A percentile compares a stretch with the other conserved stretches of the same genome.
phyloP scores from a whole-genome alignment of 2,329 filamentous ascomycete genomes.

The Neonectria faginata region DNA sequence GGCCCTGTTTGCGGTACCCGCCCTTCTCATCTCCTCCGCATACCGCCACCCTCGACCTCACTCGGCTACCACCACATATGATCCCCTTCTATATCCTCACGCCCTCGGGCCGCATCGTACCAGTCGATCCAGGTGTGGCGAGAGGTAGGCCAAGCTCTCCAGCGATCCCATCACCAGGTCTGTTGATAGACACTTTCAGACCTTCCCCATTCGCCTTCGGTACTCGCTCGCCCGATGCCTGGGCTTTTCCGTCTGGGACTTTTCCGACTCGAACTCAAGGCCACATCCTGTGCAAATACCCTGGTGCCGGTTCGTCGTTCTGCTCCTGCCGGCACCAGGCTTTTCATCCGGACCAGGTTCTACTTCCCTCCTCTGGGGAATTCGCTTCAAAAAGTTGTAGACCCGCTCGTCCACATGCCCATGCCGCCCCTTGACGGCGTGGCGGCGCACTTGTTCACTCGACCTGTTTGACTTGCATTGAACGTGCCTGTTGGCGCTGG shows the following conservation, averaged over 20 bases:
- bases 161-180: conserved; percentile 5
- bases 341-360: conserved; percentile 9
- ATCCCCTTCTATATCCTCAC: conserved; percentile 21
- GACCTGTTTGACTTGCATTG: conserved; percentile 12
- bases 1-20: conserved; percentile 33
- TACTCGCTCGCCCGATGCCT: conserved; percentile 24
- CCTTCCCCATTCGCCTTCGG: conserved; percentile 27
- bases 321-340: conserved; percentile 14
- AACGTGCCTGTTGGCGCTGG: conserved; percentile 11
- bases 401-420: conserved; percentile 5
- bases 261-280: conserved; percentile 10
- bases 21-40: conserved; percentile 35
- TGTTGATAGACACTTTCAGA: conserved; percentile 12
- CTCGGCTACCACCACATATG: conserved; percentile 28
- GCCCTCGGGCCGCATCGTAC: conserved; percentile 26
- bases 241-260: conserved; percentile 13
- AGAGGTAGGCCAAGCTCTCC: conserved; percentile 24
- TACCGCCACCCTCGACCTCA: conserved; percentile 25
- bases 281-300: conserved; percentile 1
- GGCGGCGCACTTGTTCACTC: conserved; percentile 19
- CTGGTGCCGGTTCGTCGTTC: conserved; percentile 9
- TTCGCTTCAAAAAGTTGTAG: conserved; percentile 20
- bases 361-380: conserved; percentile 20
- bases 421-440: conserved; percentile 18
- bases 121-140: conserved; percentile 30